Percentiles rank a stretch among this genome's conserved stretches.
These are phyloP conservation scores for Hypoxylon sp. DNA, from an alignment of 2,329 filamentous ascomycete species.

Conservation along the genomic window DNA sequence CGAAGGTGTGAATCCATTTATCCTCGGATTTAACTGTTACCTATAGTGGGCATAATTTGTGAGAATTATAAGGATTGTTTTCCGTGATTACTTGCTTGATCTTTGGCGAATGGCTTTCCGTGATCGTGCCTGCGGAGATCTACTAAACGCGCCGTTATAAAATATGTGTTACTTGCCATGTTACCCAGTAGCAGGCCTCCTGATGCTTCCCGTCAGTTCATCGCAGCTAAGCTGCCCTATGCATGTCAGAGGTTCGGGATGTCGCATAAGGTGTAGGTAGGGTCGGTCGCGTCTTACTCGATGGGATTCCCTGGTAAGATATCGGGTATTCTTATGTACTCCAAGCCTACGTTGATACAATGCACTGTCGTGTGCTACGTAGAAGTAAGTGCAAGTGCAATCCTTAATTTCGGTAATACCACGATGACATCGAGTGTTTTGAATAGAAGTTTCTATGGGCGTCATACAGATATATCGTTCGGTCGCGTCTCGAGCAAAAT, in stretches of 20 bases:
- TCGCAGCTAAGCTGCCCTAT: not conserved
- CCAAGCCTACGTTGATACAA: not conserved
- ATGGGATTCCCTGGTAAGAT: not conserved
- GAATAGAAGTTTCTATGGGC: too few relatives aligned
- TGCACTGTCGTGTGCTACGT: not conserved
- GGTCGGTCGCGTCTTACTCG: not conserved
- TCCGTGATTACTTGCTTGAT: not conserved
- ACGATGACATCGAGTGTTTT: not conserved
- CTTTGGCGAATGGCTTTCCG: too few relatives aligned
- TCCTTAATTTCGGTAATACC: not conserved
- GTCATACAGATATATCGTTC: not conserved
- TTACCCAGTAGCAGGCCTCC: not conserved
- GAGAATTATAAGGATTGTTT: not conserved
- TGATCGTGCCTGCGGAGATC: not conserved
- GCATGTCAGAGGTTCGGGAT: not conserved
- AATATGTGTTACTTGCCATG: too few relatives aligned
- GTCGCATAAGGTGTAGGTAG: too few relatives aligned
- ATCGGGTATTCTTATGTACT: not conserved
- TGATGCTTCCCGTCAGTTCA: not conserved
- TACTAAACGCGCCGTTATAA: too few relatives aligned
- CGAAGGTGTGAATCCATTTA: not conserved
- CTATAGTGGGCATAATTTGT: not conserved
- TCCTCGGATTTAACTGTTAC: conserved; percentile 4
- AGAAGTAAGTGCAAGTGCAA: not conserved
- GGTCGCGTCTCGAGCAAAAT: not conserved